A percentile compares a stretch with the other conserved stretches of the same genome.
These are phyloP conservation scores for Microsporum audouinii DNA, from an alignment of 2,329 filamentous ascomycete species.

Conservation along the genomic window DNA sequence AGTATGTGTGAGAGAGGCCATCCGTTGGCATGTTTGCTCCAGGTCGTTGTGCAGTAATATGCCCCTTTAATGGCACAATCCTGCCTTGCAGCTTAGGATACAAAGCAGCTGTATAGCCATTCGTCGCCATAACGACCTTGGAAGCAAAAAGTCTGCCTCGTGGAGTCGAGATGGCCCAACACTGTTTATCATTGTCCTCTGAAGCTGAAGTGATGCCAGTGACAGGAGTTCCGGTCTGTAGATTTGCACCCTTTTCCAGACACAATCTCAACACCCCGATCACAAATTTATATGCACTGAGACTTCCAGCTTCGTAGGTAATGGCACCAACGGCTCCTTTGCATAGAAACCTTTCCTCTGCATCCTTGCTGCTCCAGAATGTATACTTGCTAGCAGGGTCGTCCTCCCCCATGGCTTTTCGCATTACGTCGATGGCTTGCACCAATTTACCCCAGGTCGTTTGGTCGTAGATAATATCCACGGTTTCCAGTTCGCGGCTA, in stretches of 20 bases:
- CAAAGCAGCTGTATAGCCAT: conserved; percentile 42
- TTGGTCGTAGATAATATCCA: conserved; percentile 48
- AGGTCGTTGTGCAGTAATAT: conserved; percentile 35
- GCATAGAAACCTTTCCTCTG: conserved; percentile 32
- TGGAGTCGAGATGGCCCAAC: conserved; percentile 28
- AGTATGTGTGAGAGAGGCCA: conserved; percentile 11
- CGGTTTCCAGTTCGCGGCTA: conserved; percentile 40
- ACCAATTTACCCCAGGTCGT: conserved; percentile 31
- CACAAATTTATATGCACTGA: conserved; percentile 32
- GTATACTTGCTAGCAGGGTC: conserved; percentile 36
- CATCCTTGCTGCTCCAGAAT: conserved; percentile 35
- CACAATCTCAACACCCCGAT: conserved; percentile 38
- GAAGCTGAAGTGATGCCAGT: conserved; percentile 13
- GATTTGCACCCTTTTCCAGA: conserved; percentile 24
- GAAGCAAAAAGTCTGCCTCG: conserved; percentile 34
- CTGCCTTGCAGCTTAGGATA: conserved; percentile 36
- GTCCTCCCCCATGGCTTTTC: conserved; percentile 31
- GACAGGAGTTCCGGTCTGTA: conserved; percentile 24
- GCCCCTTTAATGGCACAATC: conserved; percentile 42
- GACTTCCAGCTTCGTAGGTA: conserved; percentile 36
- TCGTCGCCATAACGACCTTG: conserved; percentile 43
- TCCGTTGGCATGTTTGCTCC: conserved; percentile 12
- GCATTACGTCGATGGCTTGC: conserved; percentile 37
- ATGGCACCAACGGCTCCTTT: conserved; percentile 38
- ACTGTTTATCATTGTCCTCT: not conserved